Base-by-base conservation (phyloP, 2,329 filamentous ascomycete genomes). In the Aureobasidium lini region DNA sequence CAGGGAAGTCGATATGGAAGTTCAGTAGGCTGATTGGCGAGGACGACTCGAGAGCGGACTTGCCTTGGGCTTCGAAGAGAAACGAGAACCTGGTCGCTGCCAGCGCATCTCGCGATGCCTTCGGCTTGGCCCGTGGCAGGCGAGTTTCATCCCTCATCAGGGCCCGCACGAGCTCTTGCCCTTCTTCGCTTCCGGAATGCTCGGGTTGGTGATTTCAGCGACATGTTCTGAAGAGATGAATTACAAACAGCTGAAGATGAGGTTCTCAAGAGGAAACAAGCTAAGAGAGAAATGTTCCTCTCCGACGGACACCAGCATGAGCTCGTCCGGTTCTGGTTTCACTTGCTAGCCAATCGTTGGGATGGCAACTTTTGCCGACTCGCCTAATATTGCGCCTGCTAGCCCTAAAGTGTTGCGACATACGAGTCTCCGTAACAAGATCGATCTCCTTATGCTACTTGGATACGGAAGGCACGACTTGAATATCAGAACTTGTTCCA, bases 101-200 rank as follows among this genome's bases (percentile, higher is more conserved):
- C 52, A 56, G 32, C 52, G 40, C 52, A 56, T 56, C 52, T 56
- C 36, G 29, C 52, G 36, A 36, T 44, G 39, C 40, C 48, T 53
- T 56, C 40, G 40, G 52, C 52, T 56, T 56, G 52, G 52, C 52
- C 52, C 52, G 52, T 44, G 52, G 28, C 28, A 43, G 48, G 49
- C 49, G 31, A 34, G 50, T 54, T 43, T 54, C 40, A 13, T 32
- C n/a, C 29, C 15, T 48, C 23, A 43, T 43, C 54, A 57, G 31
- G 43, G 23, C 32, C 37, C 42, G 31, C 53, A 32, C 28, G 10
- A 54, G 36, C 31, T 39, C 48, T 31, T 31, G 15, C 18, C 23
- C 39, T 16, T 36, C 4, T 29, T 44, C 29, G 39, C 28, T 44
- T 34, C 31, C 50, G 50, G 28, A 23, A 44, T 44, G 11, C 10